These are phyloP conservation scores for Trichosporon asahii DNA, from an alignment of 1,284 basidiomycete genomes.

Conservation along the genomic window DNA sequence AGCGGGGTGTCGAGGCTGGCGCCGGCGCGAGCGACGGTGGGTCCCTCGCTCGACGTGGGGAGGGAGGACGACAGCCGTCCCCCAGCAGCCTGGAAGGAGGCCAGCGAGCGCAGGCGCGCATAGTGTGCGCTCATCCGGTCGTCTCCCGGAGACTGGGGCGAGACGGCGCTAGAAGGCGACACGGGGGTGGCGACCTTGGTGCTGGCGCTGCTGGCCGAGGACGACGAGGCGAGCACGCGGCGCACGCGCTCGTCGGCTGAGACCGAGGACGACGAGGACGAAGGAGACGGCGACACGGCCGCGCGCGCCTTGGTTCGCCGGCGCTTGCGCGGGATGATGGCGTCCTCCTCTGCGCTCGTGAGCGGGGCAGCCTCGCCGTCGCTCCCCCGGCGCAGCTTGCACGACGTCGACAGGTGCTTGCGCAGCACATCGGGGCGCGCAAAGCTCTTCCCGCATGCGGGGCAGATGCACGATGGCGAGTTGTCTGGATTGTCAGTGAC, in stretches of 20 bases:
- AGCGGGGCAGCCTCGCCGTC: slow-evolving; percentile 25
- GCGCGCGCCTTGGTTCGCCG: slow-evolving; percentile 23
- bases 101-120: slow-evolving; percentile 2
- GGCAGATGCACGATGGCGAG: slow-evolving; percentile 22
- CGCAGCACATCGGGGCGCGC: slow-evolving; percentile 28
- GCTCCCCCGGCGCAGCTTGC: slow-evolving; percentile 24
- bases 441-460: slow-evolving; percentile 28
- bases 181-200: slow-evolving; percentile 7
- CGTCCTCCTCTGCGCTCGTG: slow-evolving; percentile 25
- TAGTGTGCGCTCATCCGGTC: slow-evolving; percentile 2
- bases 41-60: neutral
- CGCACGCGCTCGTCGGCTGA: slow-evolving; percentile 10
- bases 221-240: neutral
- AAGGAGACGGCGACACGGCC: neutral
- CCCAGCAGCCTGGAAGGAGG: neutral
- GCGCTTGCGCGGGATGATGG: slow-evolving; percentile 25
- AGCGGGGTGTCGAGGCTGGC: slow-evolving; percentile 22
- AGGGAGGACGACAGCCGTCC: neutral
- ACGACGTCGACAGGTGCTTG: slow-evolving; percentile 28
- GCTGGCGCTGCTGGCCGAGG: neutral
- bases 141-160: neutral
- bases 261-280: neutral
- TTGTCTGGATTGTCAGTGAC: slow-evolving; percentile 18
- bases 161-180: neutral
- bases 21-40: slow-evolving; percentile 12